These are phyloP conservation scores for Fusarium falciforme DNA, from an alignment of 2,329 filamentous ascomycete genomes.

Conservation along the genomic window DNA sequence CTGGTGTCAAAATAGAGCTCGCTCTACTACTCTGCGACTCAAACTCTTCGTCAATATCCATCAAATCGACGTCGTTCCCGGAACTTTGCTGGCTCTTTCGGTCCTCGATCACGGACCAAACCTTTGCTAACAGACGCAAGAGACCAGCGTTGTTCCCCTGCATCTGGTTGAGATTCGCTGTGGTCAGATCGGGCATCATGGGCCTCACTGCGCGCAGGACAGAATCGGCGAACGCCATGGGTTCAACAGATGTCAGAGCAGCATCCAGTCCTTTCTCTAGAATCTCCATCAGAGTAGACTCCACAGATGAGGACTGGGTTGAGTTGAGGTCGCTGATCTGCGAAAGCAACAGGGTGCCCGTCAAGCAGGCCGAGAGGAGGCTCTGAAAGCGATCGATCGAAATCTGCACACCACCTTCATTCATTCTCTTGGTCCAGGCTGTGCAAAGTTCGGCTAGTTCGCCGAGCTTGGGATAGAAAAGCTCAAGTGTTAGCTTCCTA, in stretches of 20 bases:
- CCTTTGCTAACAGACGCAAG: slow-evolving; percentile 55
- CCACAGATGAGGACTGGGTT: slow-evolving; percentile 61
- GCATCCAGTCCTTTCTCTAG: slow-evolving; percentile 55
- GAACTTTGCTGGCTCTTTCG: slow-evolving; percentile 36
- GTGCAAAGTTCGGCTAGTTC: slow-evolving; percentile 60
- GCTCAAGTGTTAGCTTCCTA: slow-evolving; percentile 64
- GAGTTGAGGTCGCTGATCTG: slow-evolving; percentile 60
- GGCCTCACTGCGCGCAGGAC: slow-evolving; percentile 58
- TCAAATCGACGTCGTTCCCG: slow-evolving; percentile 61
- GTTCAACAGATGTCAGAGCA: slow-evolving; percentile 58
- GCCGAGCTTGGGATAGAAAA: slow-evolving; percentile 64
- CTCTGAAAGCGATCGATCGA: slow-evolving; percentile 66
- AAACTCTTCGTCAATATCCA: slow-evolving; percentile 76
- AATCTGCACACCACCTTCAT: slow-evolving; percentile 61
- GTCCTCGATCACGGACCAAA: slow-evolving; percentile 47
- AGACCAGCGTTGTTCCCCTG: slow-evolving; percentile 54
- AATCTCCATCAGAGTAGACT: slow-evolving; percentile 55
- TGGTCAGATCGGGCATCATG: slow-evolving; percentile 59
- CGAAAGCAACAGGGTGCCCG: slow-evolving; percentile 59
- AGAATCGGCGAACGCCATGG: slow-evolving; percentile 58
- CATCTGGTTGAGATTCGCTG: slow-evolving; percentile 52
- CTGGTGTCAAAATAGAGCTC: slow-evolving; percentile 50
- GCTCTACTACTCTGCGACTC: slow-evolving; percentile 68
- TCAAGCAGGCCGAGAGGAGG: slow-evolving; percentile 60
- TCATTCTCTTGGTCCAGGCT: slow-evolving; percentile 58